Percentiles rank a stretch among this genome's conserved stretches.
Evolutionary conservation across 2,329 filamentous ascomycete genomes (phyloP).

Genomic region (Ophiostoma sp.): DNA sequence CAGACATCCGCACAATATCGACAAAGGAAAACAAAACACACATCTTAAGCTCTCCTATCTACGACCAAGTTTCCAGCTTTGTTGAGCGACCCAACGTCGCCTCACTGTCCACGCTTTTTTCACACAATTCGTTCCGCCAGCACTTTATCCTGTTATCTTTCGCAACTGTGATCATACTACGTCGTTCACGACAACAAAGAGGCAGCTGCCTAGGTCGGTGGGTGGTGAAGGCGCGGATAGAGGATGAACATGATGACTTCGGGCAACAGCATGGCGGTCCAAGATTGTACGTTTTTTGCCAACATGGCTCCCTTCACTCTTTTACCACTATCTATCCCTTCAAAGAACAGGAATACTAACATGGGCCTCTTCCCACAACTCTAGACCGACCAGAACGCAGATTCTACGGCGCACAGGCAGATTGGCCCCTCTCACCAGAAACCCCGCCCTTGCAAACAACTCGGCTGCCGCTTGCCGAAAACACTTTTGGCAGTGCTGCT

Average conservation of each 20-base stretch:
- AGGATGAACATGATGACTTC: neutral
- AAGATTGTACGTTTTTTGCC: neutral
- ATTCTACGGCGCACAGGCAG: neutral
- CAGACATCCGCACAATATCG: neutral
- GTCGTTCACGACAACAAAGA: too few relatives aligned
- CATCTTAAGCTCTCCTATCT: neutral
- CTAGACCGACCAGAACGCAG: neutral
- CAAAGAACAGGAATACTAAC: neutral
- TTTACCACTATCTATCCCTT: too few relatives aligned
- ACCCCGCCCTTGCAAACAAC: conserved; percentile 27
- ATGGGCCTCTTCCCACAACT: neutral
- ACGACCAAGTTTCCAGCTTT: neutral
- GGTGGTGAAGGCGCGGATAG: neutral
- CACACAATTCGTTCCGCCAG: neutral
- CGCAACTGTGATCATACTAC: neutral
- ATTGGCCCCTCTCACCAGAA: conserved; percentile 19
- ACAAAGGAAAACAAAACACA: neutral
- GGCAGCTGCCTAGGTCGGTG: neutral
- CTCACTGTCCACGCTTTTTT: neutral
- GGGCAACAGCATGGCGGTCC: neutral
- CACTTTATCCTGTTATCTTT: neutral
- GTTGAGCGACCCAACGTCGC: neutral
- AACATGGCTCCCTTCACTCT: neutral
- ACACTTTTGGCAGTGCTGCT: conserved; percentile 20
- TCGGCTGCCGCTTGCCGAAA: conserved; percentile 28